Conservation (phyloP, 768 basidiomycete species). For the Leccinum incarnatum region DNA sequence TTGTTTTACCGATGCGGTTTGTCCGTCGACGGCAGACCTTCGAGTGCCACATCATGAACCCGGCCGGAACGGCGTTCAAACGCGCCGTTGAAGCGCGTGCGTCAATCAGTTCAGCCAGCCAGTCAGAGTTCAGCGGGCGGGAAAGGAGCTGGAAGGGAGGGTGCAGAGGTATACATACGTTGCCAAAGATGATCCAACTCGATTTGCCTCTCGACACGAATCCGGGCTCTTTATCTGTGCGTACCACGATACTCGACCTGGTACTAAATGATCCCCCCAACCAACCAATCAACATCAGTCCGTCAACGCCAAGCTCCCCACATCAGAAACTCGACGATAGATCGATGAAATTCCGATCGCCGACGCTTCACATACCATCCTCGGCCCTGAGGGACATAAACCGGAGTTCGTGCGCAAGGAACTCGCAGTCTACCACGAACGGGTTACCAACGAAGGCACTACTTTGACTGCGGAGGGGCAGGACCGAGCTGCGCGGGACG, state of each 20-base stretch:
- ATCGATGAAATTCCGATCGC: slow-evolving; percentile 81
- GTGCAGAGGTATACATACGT: slow-evolving; percentile 44
- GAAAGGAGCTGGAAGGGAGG: neutral
- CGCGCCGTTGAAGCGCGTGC: neutral
- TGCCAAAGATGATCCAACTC: slow-evolving; percentile 84
- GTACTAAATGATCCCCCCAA: slow-evolving; percentile 53
- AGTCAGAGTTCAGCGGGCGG: neutral
- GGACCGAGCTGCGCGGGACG: slow-evolving; percentile 84
- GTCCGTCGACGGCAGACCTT: slow-evolving; percentile 97
- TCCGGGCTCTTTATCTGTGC: slow-evolving; percentile 99
- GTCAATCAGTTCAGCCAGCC: neutral
- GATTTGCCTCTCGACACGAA: slow-evolving; percentile 84
- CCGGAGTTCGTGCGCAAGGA: slow-evolving; percentile 81
- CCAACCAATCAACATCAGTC: neutral
- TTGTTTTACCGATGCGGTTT: slow-evolving; percentile 41
- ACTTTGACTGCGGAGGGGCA: slow-evolving; percentile 65
- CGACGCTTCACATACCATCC: slow-evolving; percentile 93
- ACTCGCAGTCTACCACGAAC: slow-evolving; percentile 88
- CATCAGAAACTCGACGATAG: slow-evolving; percentile 92
- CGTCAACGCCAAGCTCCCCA: slow-evolving; percentile 89
- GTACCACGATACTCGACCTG: slow-evolving; percentile 91
- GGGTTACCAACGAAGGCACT: slow-evolving; percentile 35
- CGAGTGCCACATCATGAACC: slow-evolving; percentile 92
- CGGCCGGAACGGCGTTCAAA: slow-evolving; percentile 53
- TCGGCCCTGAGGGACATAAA: slow-evolving; percentile 73